Conservation (phyloP, 345 rosid genomes). For the Linum tenue region DNA sequence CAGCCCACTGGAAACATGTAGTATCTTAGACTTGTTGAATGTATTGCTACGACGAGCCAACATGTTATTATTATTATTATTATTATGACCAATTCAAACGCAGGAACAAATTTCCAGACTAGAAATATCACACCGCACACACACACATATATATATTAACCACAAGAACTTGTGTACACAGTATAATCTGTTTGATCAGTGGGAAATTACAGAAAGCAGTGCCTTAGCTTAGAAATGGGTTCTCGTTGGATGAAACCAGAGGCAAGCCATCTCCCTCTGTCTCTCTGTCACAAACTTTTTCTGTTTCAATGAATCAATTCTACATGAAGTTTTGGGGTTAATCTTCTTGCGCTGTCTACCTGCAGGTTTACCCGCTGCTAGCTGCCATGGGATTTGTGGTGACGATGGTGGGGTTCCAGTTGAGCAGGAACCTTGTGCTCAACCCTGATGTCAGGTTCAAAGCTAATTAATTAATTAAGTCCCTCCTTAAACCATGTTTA, state of each 20-base stretch:
- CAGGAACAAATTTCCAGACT: too few relatives aligned
- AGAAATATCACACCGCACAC: too few relatives aligned
- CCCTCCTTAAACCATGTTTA: too few relatives aligned
- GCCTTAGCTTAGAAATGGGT: slow-evolving; percentile 29
- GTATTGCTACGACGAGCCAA: too few relatives aligned
- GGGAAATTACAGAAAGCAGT: too few relatives aligned
- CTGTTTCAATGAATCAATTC: neutral
- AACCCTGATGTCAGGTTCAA: slow-evolving; percentile 70
- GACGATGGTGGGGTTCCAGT: slow-evolving; percentile 51
- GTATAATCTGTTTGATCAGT: too few relatives aligned
- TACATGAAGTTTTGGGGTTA: neutral
- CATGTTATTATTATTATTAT: too few relatives aligned
- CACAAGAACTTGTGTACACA: too few relatives aligned
- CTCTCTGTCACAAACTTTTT: neutral
- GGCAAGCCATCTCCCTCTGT: slow-evolving; percentile 21
- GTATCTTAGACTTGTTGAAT: too few relatives aligned
- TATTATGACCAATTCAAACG: too few relatives aligned
- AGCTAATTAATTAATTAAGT: neutral
- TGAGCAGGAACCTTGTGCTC: slow-evolving; percentile 42
- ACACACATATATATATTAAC: too few relatives aligned
- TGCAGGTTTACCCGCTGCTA: slow-evolving; percentile 60
- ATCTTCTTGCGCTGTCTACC: neutral
- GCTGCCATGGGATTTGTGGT: slow-evolving; percentile 74
- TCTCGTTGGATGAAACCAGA: slow-evolving; percentile 64
- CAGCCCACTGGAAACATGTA: too few relatives aligned